phyloP scores from a whole-genome alignment of 2,329 filamentous ascomycete genomes.

The Corinectria fuckeliana region DNA sequence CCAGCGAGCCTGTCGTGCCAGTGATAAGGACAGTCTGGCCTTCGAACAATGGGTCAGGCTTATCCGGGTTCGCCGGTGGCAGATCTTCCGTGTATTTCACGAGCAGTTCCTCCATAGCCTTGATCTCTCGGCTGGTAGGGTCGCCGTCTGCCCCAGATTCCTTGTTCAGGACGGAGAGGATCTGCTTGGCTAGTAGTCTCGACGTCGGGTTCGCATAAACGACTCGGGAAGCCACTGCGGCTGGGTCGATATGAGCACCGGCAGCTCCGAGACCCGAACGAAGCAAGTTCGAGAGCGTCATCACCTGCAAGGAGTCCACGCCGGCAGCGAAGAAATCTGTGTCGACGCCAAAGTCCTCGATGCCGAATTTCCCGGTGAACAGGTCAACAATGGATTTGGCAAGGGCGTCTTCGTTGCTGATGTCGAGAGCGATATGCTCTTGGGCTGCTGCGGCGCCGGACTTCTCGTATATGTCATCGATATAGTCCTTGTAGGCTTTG shows the following conservation, averaged over 20 bases:
- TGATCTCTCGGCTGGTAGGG: not conserved
- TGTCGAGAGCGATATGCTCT: not conserved
- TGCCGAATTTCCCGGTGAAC: not conserved
- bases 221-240: not conserved
- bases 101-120: not conserved
- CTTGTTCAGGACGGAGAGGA: not conserved
- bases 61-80: not conserved
- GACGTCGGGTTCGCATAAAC: not conserved
- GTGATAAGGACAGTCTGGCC: constrained; percentile 68
- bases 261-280: not conserved
- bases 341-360: not conserved
- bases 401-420: not conserved
- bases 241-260: not conserved
- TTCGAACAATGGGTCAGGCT: not conserved
- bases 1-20: constrained; percentile 84
- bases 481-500: constrained; percentile 12
- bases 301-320: constrained; percentile 1
- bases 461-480: constrained; percentile 13
- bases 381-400: not conserved
- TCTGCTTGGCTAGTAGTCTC: not conserved
- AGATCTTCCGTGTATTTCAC: not conserved
- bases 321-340: not conserved
- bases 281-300: not conserved
- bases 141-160: not conserved
- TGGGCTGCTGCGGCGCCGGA: not conserved